These are phyloP conservation scores for Tetrapisispora nanseiensis DNA, from an alignment of 805 yeast genomes.

Conservation along the genomic window DNA sequence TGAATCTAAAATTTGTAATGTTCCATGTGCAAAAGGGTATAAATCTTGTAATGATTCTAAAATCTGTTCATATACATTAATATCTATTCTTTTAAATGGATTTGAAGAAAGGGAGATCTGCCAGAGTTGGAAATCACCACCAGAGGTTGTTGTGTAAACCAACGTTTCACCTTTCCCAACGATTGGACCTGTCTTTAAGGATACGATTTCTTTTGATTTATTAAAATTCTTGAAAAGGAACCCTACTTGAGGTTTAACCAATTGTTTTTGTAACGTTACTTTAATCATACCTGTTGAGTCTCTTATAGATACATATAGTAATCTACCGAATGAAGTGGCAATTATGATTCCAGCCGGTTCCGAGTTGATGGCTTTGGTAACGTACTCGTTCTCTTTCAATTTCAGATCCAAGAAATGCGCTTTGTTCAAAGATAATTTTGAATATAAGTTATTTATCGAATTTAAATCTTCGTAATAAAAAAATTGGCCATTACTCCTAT, in stretches of 20 bases:
- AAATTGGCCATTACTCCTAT: constrained; percentile 47
- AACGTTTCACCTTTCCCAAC: constrained; percentile 42
- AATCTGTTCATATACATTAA: constrained; percentile 30
- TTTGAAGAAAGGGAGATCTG: constrained; percentile 38
- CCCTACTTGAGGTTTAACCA: constrained; percentile 29
- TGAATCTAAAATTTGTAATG: constrained; percentile 53
- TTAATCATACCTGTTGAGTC: constrained; percentile 59
- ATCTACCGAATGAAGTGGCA: constrained; percentile 62
- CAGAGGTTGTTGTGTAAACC: constrained; percentile 32
- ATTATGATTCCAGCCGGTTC: constrained; percentile 69
- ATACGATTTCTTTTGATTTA: constrained; percentile 37
- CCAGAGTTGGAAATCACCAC: constrained; percentile 42
- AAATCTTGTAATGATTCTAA: constrained; percentile 34
- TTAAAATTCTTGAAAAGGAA: constrained; percentile 26
- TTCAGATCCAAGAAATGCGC: constrained; percentile 19
- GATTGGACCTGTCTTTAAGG: constrained; percentile 46
- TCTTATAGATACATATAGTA: constrained; percentile 50
- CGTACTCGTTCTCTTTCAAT: constrained; percentile 35
- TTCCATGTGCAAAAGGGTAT: constrained; percentile 43
- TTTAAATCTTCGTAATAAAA: constrained; percentile 68
- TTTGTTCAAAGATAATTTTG: constrained; percentile 21
- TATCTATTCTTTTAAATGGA: constrained; percentile 31
- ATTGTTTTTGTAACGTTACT: constrained; percentile 18
- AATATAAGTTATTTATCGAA: constrained; percentile 23
- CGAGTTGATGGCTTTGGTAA: constrained; percentile 47